These are phyloP conservation scores for Huntiella abstrusa DNA, from an alignment of 2,329 filamentous ascomycete species.

Conservation along the genomic window DNA sequence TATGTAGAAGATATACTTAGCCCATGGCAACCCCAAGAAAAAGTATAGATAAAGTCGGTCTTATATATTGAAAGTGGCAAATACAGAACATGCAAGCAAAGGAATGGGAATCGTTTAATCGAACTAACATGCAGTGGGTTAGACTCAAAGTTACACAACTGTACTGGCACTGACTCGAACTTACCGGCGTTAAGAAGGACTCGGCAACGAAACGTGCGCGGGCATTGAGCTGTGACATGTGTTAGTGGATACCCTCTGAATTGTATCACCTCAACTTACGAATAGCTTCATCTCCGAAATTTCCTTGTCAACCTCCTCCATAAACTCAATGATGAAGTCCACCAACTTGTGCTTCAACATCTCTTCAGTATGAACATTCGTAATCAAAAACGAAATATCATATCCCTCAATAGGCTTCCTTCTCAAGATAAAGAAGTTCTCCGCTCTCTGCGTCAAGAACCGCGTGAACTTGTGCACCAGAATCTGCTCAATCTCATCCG, in stretches of 20 bases:
- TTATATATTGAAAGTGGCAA: slow-evolving; percentile 1
- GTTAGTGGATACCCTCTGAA: slow-evolving; percentile 11
- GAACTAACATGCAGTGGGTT: not conserved
- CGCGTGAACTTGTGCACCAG: slow-evolving; percentile 96
- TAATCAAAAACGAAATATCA: slow-evolving; percentile 96
- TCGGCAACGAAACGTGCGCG: slow-evolving; percentile 94
- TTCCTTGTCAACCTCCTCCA: slow-evolving; percentile 99
- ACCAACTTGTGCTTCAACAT: slow-evolving; percentile 99
- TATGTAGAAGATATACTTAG: slow-evolving; percentile 9
- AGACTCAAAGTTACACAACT: too few species aligned
- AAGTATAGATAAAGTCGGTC: not conserved
- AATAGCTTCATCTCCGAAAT: slow-evolving; percentile 99
- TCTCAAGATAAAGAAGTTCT: slow-evolving; percentile 90
- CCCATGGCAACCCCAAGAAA: not conserved
- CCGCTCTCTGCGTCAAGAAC: slow-evolving; percentile 87
- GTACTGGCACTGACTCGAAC: slow-evolving; percentile 13
- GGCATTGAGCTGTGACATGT: slow-evolving; percentile 56
- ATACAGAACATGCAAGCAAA: slow-evolving; percentile 2
- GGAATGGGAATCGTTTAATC: slow-evolving; percentile 8
- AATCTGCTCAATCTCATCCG: slow-evolving; percentile 96
- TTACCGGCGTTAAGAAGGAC: slow-evolving; percentile 87
- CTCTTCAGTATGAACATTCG: slow-evolving; percentile 95
- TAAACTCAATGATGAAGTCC: slow-evolving; percentile 97
- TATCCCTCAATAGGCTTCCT: slow-evolving; percentile 94
- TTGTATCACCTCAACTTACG: slow-evolving; percentile 34